These are phyloP conservation scores for Colletotrichum gigasporum DNA, from an alignment of 2,329 filamentous ascomycete species.

Conservation along the genomic window DNA sequence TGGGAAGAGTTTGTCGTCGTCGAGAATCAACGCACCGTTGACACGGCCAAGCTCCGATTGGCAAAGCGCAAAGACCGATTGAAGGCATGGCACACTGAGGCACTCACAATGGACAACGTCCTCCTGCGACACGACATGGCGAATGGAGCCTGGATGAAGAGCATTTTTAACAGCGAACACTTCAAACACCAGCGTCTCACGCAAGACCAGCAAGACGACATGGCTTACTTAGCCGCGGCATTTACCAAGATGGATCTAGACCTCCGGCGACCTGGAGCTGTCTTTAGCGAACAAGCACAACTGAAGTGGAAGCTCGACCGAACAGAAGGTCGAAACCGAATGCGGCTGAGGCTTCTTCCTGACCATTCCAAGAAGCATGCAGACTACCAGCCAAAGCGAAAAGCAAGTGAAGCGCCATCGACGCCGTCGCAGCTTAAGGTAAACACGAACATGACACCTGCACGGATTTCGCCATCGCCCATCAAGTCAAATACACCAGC, in stretches of 20 bases:
- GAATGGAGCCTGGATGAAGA: conserved; percentile 92
- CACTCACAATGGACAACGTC: conserved; percentile 73
- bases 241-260: conserved; percentile 84
- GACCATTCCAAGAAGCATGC: conserved; percentile 75
- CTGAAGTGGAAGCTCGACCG: conserved; percentile 93
- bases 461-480: conserved; percentile 26
- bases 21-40: conserved; percentile 84
- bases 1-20: conserved; percentile 89
- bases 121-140: conserved; percentile 86
- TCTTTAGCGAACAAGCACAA: conserved; percentile 73
- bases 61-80: conserved; percentile 84
- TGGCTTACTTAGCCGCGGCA: conserved; percentile 77
- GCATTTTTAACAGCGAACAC: conserved; percentile 92
- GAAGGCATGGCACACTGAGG: conserved; percentile 80
- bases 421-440: conserved; percentile 29
- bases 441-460: conserved; percentile 32
- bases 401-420: conserved; percentile 39
- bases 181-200: conserved; percentile 88
- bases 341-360: conserved; percentile 87
- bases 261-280: conserved; percentile 79
- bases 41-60: conserved; percentile 76
- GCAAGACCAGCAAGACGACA: conserved; percentile 94
- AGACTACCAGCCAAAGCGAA: conserved; percentile 86
- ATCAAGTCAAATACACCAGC: conserved; percentile 37
- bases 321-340: conserved; percentile 94